phyloP scores from a whole-genome alignment of 768 basidiomycete genomes.

The Collybiopsis luxurians region DNA sequence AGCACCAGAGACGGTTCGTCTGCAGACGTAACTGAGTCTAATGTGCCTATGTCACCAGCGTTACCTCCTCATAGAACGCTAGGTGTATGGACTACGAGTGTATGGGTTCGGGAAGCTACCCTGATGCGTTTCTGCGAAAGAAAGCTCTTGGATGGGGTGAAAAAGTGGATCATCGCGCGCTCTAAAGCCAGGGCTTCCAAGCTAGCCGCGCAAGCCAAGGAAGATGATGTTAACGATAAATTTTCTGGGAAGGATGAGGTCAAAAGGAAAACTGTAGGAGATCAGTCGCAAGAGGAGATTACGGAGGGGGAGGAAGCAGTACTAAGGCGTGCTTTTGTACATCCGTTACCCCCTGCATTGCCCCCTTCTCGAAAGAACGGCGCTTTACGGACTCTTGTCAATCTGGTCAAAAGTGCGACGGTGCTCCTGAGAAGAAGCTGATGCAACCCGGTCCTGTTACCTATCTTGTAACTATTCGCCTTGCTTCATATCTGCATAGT shows the following conservation, averaged over 20 bases:
- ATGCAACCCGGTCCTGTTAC: too few species aligned
- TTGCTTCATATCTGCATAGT: too few species aligned
- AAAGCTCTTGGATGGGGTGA: constrained; percentile 42
- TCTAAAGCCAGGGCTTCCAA: background rate
- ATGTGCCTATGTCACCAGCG: background rate
- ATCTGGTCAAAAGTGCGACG: background rate
- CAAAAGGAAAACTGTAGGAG: background rate
- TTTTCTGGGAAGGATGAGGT: too few species aligned
- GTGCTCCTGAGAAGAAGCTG: too few species aligned
- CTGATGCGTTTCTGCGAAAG: constrained; percentile 60
- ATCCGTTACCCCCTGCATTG: background rate
- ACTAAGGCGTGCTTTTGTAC: background rate
- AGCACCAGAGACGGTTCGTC: too few species aligned
- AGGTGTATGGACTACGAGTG: constrained; percentile 66
- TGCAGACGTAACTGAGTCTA: background rate
- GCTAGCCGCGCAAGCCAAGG: too few species aligned
- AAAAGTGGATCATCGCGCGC: constrained; percentile 30
- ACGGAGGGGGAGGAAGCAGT: background rate
- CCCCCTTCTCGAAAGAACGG: background rate
- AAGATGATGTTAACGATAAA: too few species aligned
- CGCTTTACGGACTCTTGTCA: background rate
- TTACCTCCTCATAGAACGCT: constrained; percentile 48
- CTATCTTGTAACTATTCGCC: too few species aligned
- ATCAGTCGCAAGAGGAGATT: background rate
- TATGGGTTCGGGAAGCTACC: constrained; percentile 68